Conservation (phyloP, 73 alveolate genomes). For the Paramecium sonneborni region DNA sequence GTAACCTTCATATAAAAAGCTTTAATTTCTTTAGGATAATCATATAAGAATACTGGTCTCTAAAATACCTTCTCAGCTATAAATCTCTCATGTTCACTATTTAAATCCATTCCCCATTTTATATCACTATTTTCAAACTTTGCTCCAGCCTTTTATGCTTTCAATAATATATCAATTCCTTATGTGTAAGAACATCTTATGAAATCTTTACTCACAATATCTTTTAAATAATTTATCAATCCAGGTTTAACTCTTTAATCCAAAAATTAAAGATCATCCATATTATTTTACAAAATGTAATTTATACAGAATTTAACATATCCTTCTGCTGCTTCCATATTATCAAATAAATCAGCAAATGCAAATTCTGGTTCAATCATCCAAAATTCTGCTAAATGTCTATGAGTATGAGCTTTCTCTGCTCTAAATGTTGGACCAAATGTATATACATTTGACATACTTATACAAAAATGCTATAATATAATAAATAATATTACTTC, state of each 20-base stretch:
- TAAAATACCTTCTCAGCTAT: slow-evolving; percentile 93
- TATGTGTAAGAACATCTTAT: slow-evolving; percentile 59
- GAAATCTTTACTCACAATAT: slow-evolving; percentile 48
- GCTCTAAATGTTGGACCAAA: slow-evolving; percentile 99
- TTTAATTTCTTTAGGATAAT: slow-evolving; percentile 99
- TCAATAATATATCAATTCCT: slow-evolving; percentile 42
- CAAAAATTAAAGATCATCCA: slow-evolving; percentile 83
- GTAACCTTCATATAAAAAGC: slow-evolving; percentile 97
- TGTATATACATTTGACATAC: slow-evolving; percentile 96
- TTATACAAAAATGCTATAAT: slow-evolving; percentile 79
- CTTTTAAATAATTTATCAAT: slow-evolving; percentile 46
- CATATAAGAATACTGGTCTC: slow-evolving; percentile 97
- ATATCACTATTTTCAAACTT: neutral
- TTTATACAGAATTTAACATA: slow-evolving; percentile 95
- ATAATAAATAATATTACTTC: slow-evolving; percentile 61
- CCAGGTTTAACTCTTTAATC: slow-evolving; percentile 59
- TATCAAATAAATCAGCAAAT: slow-evolving; percentile 91
- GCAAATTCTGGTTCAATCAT: slow-evolving; percentile 99
- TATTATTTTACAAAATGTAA: slow-evolving; percentile 93
- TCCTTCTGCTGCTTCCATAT: slow-evolving; percentile 98
- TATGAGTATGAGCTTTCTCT: slow-evolving; percentile 97
- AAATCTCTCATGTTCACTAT: slow-evolving; percentile 96
- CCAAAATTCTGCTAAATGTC: slow-evolving; percentile 99
- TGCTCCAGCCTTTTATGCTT: slow-evolving; percentile 35
- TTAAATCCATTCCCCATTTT: slow-evolving; percentile 44